Evolutionary conservation across 306 rosid species (phyloP), one percentile per base, ranked within the genome.

Genomic region (Inga oerstediana): DNA sequence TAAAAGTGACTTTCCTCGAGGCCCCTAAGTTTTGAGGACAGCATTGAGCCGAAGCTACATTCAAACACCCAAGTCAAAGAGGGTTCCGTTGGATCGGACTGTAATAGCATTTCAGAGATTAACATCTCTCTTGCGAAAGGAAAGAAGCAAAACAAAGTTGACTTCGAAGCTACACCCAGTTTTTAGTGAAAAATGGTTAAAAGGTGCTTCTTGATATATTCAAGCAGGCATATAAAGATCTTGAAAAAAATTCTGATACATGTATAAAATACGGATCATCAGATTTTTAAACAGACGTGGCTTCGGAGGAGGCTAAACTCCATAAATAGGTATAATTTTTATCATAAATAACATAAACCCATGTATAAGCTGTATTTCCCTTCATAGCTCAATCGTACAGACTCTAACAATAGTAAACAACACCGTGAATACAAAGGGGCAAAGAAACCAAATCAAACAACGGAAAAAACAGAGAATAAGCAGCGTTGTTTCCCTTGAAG

Each of bases 91-190:
- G 7, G 74, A 81, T 79, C 64, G 44, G 65, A 71, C 56, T 75
- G 78, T 34, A 65, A 44, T 75, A n/a, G 77, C 80, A 71, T 16
- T 79, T 79, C 27, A 22, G 77, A 84, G 79, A 81, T 80, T 39
- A 12, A 70, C 61, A 82, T 65, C 80, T 72, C 68, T 72, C 66
- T 75, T 67, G 68, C 75, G 72, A 69, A 49, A 70, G 61, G 68
- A 74, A 62, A 78, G 41, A 81, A 24, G 78, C 74, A 75, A 43
- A 43, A 70, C 68, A 70, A 75, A 20, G 82, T 87, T 82, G 71
- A 70, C 83, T 84, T 82, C 67, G 76, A 75, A 87, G 84, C 65
- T 30, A 82, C 27, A 71, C 78, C 70, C 14, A 66, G 76, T 80
- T 69, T 74, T 43, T 19, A 76, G 71, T 78, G 22, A 24, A 82